phyloP scores from a whole-genome alignment of 1,139 yeast genomes.

The Sugiyamaella grinbergsii region DNA sequence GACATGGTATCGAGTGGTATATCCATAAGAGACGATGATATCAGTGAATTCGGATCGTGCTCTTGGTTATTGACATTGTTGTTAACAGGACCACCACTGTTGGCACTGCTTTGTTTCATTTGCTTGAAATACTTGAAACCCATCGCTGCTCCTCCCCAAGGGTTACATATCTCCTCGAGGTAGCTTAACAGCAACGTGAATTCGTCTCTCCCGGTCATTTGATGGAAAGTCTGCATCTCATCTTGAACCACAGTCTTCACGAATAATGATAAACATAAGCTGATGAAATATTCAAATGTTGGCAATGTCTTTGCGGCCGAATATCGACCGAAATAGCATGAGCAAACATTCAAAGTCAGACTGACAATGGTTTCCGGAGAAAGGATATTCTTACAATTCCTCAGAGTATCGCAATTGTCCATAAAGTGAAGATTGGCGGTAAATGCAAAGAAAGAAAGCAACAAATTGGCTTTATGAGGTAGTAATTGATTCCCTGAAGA shows the following conservation, averaged over 20 bases:
- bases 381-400: slow-evolving; percentile 14
- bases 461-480: slow-evolving; percentile 28
- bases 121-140: slow-evolving; percentile 24
- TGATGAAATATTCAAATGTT: slow-evolving; percentile 27
- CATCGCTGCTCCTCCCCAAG: slow-evolving; percentile 27
- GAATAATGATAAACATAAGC: slow-evolving; percentile 23
- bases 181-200: slow-evolving; percentile 23
- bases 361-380: slow-evolving; percentile 20
- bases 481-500: slow-evolving; percentile 18
- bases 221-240: slow-evolving; percentile 13
- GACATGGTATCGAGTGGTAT: slow-evolving; percentile 16
- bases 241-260: slow-evolving; percentile 21
- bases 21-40: slow-evolving; percentile 10
- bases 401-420: slow-evolving; percentile 17
- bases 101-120: slow-evolving; percentile 15
- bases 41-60: slow-evolving; percentile 12
- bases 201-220: slow-evolving; percentile 20
- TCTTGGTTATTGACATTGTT: background rate
- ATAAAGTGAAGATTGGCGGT: slow-evolving; percentile 20
- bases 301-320: slow-evolving; percentile 23
- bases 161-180: slow-evolving; percentile 22
- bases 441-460: slow-evolving; percentile 24
- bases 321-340: slow-evolving; percentile 12
- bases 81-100: background rate
- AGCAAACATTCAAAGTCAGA: slow-evolving; percentile 20